Evolutionary conservation across 805 yeast genomes (phyloP).

Genomic region (Kluyveromyces nonfermentans): DNA sequence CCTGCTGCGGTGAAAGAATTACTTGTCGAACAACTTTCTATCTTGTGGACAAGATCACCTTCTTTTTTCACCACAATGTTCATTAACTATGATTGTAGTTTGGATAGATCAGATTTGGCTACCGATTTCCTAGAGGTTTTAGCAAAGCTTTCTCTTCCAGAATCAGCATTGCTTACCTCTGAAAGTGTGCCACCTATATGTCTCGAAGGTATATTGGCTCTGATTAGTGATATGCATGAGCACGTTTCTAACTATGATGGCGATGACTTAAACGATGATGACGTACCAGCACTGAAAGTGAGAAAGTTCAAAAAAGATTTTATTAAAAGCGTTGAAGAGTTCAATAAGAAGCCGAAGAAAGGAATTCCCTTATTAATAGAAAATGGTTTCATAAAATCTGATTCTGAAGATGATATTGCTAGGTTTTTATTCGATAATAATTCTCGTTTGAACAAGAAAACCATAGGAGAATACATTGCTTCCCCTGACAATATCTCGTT

Average conservation of each 20-base stretch:
- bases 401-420: conserved; percentile 57
- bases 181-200: conserved; percentile 90
- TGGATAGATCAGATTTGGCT: conserved; percentile 74
- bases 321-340: conserved; percentile 59
- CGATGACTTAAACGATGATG: conserved; percentile 18
- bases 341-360: conserved; percentile 69
- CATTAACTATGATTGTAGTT: conserved; percentile 82
- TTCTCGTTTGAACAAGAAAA: conserved; percentile 76
- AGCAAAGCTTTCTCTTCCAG: conserved; percentile 75
- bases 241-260: conserved; percentile 26
- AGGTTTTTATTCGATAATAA: conserved; percentile 68
- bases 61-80: conserved; percentile 66
- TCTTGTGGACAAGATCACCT: conserved; percentile 74
- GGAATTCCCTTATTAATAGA: conserved; percentile 63
- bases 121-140: conserved; percentile 57
- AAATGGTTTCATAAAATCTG: conserved; percentile 49
- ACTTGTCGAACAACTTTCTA: conserved; percentile 74
- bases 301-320: conserved; percentile 59
- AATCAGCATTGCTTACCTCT: conserved; percentile 68
- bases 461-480: conserved; percentile 77
- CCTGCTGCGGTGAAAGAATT: conserved; percentile 58
- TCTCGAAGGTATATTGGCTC: conserved; percentile 73
- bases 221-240: conserved; percentile 52
- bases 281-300: conserved; percentile 19
- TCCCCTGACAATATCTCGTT: conserved; percentile 58